Conservation (phyloP, 768 basidiomycete species). For the Coprinellus micaceus region DNA sequence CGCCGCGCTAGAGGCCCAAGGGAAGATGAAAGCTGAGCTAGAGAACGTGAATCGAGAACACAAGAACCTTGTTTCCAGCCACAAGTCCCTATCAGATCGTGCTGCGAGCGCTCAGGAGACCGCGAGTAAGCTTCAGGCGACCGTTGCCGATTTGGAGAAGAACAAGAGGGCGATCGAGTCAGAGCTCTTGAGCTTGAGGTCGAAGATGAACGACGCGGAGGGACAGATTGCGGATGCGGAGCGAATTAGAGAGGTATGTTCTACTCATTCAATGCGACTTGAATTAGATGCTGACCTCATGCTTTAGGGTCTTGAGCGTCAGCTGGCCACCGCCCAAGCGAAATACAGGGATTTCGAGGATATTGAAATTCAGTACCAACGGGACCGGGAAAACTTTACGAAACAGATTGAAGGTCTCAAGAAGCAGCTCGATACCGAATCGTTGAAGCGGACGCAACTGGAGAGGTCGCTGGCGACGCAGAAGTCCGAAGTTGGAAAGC, state of each 20-base stretch:
- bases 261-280: background rate
- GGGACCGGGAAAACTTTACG: constrained; percentile 71
- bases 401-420: constrained; percentile 67
- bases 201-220: constrained; percentile 67
- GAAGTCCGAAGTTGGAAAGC: constrained; percentile 63
- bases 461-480: constrained; percentile 61
- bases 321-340: constrained; percentile 64
- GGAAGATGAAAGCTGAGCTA: constrained; percentile 71
- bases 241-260: constrained; percentile 70
- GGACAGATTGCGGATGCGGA: constrained; percentile 55
- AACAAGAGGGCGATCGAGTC: constrained; percentile 64
- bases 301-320: constrained; percentile 68
- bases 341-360: constrained; percentile 90
- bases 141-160: constrained; percentile 61
- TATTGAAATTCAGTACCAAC: constrained; percentile 75
- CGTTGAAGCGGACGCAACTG: constrained; percentile 65
- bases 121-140: constrained; percentile 44
- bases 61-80: constrained; percentile 51
- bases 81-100: constrained; percentile 61
- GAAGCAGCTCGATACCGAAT: constrained; percentile 74
- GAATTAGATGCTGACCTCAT: background rate
- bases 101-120: constrained; percentile 51
- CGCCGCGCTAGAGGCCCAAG: constrained; percentile 59
- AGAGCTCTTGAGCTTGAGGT: constrained; percentile 66
- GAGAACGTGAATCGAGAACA: constrained; percentile 63